Percentiles rank a stretch among this genome's conserved stretches.
Conservation (phyloP, 2,329 filamentous ascomycete genomes). For the Fusarium fracticaudum region DNA sequence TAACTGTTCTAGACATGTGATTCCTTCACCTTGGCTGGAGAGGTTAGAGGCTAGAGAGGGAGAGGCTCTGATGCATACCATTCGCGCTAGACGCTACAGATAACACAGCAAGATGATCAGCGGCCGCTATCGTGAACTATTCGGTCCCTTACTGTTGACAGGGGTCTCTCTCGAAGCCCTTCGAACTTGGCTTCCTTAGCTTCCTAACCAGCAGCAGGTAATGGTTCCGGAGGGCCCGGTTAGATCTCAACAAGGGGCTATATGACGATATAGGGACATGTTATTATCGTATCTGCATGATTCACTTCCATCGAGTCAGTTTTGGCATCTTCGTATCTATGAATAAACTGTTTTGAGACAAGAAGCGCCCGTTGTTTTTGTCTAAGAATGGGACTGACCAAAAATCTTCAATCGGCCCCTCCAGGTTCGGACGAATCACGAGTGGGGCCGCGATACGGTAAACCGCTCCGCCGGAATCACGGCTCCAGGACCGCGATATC, state of each 20-base stretch:
- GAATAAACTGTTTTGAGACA: neutral
- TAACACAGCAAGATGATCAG: neutral
- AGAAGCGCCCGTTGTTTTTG: neutral
- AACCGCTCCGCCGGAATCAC: conserved; percentile 6
- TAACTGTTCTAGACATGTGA: conserved; percentile 17
- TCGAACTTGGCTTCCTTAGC: neutral
- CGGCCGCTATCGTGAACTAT: conserved; percentile 1
- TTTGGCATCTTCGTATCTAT: neutral
- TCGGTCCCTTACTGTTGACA: neutral
- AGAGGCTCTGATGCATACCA: conserved; percentile 19
- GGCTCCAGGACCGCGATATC: neutral
- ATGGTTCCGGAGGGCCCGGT: neutral
- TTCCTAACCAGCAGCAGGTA: neutral
- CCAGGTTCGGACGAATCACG: neutral
- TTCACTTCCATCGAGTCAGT: neutral
- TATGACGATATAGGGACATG: conserved; percentile 1
- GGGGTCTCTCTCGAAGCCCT: neutral
- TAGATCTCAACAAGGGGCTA: neutral
- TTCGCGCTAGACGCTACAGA: conserved; percentile 1
- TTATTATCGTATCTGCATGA: neutral
- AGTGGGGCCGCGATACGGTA: conserved; percentile 9
- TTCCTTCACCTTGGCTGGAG: neutral
- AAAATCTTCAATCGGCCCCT: conserved; percentile 1
- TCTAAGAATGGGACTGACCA: neutral
- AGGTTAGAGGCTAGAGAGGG: neutral